Base-by-base conservation (phyloP, 2,329 filamentous ascomycete genomes). In the Pseudocercospora crystallina region DNA sequence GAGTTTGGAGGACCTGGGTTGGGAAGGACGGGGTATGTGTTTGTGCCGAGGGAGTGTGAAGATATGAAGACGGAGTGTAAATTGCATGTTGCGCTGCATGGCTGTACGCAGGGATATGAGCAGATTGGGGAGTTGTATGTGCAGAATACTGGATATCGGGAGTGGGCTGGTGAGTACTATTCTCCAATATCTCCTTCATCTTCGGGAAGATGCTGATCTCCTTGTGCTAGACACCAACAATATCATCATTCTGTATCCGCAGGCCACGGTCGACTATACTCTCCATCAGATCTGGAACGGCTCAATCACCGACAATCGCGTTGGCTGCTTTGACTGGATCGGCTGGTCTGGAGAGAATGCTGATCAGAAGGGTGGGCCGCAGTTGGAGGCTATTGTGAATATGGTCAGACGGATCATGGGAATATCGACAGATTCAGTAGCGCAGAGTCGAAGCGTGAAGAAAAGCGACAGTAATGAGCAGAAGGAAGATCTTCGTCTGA, bases 51-150 rank as follows among this genome's bases (percentile, higher is more conserved):
- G 5, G 35, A 20, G 9, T 54, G 51, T 14, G 26, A 8, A 10
- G 9, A 3, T 2, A 14, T 8, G 9, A 35, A 20, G 9, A 2
- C 9, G 8, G 14, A 15, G 5, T 54, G 47, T 26, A 50, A 41
- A 29, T 39, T 54, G 12, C 51, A 54, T 8, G 20, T 54, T 5
- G 51, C 43, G 8, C 51, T 54, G n/a, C 51, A 54, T 15, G 51
- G 51, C 9, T 54, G 51, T 29, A 50, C 43, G 10, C 50, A 50
- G 51, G 39, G 32, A 7, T 39, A 34, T 29, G 40, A 49, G 14
- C 40, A 47, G 15, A 47, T 54, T 36, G 47, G 47, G 9, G 47
- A 51, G 5, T 36, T 8, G 3, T 54, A 46, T 14, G 29, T 54
- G 2, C 14, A 20, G 3, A 26, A 50, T 15, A 45, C 51, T 2